These are phyloP conservation scores for Xylariaceae sp. DNA, from an alignment of 2,329 filamentous ascomycete species.

Conservation along the genomic window DNA sequence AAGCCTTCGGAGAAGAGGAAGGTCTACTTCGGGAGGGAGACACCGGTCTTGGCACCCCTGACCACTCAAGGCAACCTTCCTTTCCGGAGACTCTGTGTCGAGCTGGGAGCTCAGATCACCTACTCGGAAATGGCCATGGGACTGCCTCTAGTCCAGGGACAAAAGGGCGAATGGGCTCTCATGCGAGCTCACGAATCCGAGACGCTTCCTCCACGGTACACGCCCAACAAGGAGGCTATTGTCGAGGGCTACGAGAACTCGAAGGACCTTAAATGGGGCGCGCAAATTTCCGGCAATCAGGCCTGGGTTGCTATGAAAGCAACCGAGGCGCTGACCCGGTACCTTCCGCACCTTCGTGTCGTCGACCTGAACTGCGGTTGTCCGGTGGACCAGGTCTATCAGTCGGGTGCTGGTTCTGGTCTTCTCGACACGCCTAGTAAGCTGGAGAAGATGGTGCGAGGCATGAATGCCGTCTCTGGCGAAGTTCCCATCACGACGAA, in stretches of 20 bases:
- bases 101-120: slow-evolving; percentile 83
- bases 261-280: slow-evolving; percentile 81
- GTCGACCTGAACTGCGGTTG: slow-evolving; percentile 97
- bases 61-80: slow-evolving; percentile 96
- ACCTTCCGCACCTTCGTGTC: slow-evolving; percentile 76
- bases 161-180: slow-evolving; percentile 88
- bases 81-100: slow-evolving; percentile 82
- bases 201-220: slow-evolving; percentile 61
- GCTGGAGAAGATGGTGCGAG: slow-evolving; percentile 86
- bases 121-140: slow-evolving; percentile 99
- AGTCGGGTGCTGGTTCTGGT: slow-evolving; percentile 80
- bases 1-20: slow-evolving; percentile 87
- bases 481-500: slow-evolving; percentile 91
- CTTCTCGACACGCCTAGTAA: slow-evolving; percentile 84
- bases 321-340: slow-evolving; percentile 68
- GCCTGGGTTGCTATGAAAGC: slow-evolving; percentile 86
- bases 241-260: slow-evolving; percentile 74
- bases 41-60: slow-evolving; percentile 84
- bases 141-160: slow-evolving; percentile 79
- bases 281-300: slow-evolving; percentile 87
- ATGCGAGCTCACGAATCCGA: slow-evolving; percentile 89
- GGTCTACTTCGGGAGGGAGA: slow-evolving; percentile 90
- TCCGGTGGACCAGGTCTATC: slow-evolving; percentile 89
- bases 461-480: slow-evolving; percentile 90
- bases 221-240: slow-evolving; percentile 41